These are phyloP conservation scores for Trypanosoma mega DNA, from an alignment of 208 protist species.

Conservation along the genomic window DNA sequence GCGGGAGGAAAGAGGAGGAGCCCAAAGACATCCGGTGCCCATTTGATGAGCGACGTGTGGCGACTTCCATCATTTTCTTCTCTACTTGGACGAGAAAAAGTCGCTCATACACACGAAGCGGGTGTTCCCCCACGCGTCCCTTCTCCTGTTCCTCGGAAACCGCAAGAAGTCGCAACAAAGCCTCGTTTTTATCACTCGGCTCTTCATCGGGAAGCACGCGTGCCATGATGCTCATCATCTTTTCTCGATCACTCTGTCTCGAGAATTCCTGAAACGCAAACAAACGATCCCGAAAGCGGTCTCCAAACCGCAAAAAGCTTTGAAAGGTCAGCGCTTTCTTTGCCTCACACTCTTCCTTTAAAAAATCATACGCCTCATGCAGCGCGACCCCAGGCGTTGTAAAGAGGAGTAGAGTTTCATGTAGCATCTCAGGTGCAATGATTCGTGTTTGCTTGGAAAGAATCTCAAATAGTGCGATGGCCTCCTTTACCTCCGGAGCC, in stretches of 20 bases:
- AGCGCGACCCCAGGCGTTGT: conserved; percentile 49
- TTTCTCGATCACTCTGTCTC: conserved; percentile 36
- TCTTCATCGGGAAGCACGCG: conserved; percentile 40
- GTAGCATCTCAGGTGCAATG: conserved; percentile 49
- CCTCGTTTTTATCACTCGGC: conserved; percentile 19
- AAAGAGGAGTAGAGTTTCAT: conserved; percentile 60
- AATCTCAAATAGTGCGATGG: conserved; percentile 37
- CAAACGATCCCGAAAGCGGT: conserved; percentile 43
- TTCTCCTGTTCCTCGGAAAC: conserved; percentile 30
- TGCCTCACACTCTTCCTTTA: conserved; percentile 64
- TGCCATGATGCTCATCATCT: conserved; percentile 42
- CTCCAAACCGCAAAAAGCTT: conserved; percentile 58
- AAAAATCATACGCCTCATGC: conserved; percentile 65
- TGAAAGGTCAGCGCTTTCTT: conserved; percentile 46
- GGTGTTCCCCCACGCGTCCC: conserved; percentile 4
- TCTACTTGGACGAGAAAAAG: conserved; percentile 41
- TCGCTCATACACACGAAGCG: conserved; percentile 68
- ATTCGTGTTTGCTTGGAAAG: conserved; percentile 41
- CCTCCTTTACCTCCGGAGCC: conserved; percentile 14
- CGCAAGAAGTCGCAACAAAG: conserved; percentile 35
- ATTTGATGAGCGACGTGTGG: too few relatives aligned
- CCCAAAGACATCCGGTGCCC: too few relatives aligned
- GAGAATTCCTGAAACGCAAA: conserved; percentile 54
- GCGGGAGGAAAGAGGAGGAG: too few relatives aligned
- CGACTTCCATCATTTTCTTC: neutral